Evolutionary conservation across 1,284 basidiomycete genomes (phyloP), one percentile per base, ranked within the genome.

Genomic region (Pseudomicrostroma phylloplanum): DNA sequence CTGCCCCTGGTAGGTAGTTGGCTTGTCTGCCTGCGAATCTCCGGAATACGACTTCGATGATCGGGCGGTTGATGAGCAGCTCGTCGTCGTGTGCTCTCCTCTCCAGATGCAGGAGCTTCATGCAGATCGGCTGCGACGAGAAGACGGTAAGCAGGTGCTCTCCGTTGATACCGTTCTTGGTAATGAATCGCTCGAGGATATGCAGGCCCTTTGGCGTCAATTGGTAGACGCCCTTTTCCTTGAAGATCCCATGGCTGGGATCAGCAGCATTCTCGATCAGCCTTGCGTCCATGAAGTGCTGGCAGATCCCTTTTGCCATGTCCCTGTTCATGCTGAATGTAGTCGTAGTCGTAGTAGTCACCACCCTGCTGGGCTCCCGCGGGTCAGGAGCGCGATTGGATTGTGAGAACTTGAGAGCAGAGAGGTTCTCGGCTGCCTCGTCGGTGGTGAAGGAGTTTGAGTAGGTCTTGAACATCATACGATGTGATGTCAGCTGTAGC

Each of bases 241-340:
- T 96, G 88, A 98, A 98, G 53, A 89, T 84, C 72, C 88, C 88
- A 23, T 89, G 89, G 36, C 85, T 84, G 21, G 89, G 87, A 81
- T 98, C 96, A 19, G 90, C 88, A 13, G 92, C 93, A 79, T 96
- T 96, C 81, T 96, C 93, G 70, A 98, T 92, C 68, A 98, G 85
- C 65, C 92, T 89, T 57, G 94, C 93, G 70, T 98, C 94, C 90
- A 99, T 94, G 78, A 97, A 98, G 78, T 97, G 93, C 81, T 98
- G 94, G 81, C 92, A 92, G 87, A 98, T 97, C 41, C 91, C 92
- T 82, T 96, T 96, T 65, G 96, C 96, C 89, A 98, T 98, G 55
- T 98, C 94, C 70, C 92, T 87, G 68, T 91, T 92, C 96, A 99
- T 98, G 66, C 92, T 93, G 82, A 99, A 99, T 23, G 96, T 98